Conservation (phyloP, 805 yeast genomes). For the Lipomyces japonicus region DNA sequence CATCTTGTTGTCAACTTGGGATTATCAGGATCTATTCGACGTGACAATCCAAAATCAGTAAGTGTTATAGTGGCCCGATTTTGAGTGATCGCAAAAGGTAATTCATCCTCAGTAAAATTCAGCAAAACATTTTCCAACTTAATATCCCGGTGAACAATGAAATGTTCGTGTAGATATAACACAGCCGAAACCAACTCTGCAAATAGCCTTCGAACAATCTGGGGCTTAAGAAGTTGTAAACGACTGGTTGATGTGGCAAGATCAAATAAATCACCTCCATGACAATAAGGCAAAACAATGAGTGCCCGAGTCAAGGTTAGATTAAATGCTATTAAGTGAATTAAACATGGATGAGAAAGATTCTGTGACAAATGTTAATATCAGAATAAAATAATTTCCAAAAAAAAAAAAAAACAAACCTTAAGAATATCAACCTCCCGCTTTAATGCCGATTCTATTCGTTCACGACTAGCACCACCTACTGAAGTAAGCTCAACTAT, state of each 20-base stretch:
- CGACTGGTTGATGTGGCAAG: constrained; percentile 45
- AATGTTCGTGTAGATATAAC: constrained; percentile 60
- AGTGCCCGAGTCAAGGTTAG: constrained; percentile 39
- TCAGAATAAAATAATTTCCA: background rate
- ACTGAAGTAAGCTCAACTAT: constrained; percentile 47
- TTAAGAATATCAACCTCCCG: constrained; percentile 69
- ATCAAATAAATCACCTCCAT: constrained; percentile 82
- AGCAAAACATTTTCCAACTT: constrained; percentile 66
- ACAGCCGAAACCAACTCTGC: constrained; percentile 70
- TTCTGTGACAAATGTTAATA: constrained; percentile 5
- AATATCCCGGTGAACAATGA: constrained; percentile 84
- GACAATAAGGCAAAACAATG: constrained; percentile 69
- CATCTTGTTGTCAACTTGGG: constrained; percentile 80
- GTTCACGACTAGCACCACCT: constrained; percentile 44
- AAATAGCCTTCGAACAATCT: constrained; percentile 57
- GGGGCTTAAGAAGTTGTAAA: constrained; percentile 45
- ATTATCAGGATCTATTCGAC: constrained; percentile 55
- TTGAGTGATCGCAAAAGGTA: constrained; percentile 28
- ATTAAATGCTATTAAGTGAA: constrained; percentile 20
- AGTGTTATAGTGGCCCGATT: constrained; percentile 49
- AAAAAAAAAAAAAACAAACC: constrained; percentile 22
- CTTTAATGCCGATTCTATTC: constrained; percentile 59
- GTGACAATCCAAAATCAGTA: constrained; percentile 88
- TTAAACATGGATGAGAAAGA: constrained; percentile 22
- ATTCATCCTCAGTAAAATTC: constrained; percentile 38